phyloP scores from a whole-genome alignment of 768 basidiomycete genomes.

The Gymnopilus junonius region DNA sequence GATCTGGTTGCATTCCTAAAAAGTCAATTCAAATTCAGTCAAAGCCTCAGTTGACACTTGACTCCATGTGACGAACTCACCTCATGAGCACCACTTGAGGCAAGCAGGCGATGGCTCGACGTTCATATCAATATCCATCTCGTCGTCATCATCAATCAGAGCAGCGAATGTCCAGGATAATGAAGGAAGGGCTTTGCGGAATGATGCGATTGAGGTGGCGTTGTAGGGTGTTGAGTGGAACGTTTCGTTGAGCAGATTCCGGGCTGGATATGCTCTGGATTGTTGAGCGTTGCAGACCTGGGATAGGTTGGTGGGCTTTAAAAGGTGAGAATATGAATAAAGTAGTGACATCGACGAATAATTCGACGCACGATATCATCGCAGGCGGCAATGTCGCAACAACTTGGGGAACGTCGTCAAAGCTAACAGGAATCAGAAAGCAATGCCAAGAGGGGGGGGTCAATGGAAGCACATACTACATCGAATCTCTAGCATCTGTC shows the following conservation, averaged over 20 bases:
- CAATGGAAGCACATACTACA: conserved; percentile 17
- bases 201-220: not conserved
- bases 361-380: not conserved
- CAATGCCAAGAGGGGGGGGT: not conserved
- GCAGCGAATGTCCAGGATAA: not conserved
- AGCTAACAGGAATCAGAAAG: not conserved
- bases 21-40: not conserved
- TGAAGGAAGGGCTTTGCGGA: not conserved
- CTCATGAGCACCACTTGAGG: not conserved
- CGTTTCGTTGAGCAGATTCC: conserved; percentile 12
- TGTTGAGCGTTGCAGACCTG: conserved; percentile 11
- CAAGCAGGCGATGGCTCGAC: not conserved
- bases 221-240: not conserved
- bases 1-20: not conserved
- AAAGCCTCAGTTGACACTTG: not conserved
- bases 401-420: conserved; percentile 10
- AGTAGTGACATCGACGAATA: not conserved
- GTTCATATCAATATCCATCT: not conserved
- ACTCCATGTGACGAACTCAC: not conserved
- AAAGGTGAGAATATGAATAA: not conserved
- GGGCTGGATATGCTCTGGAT: conserved; percentile 20
- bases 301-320: conserved; percentile 11
- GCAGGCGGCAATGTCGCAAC: not conserved
- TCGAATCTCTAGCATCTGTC: conserved; percentile 7
- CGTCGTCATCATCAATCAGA: not conserved